Evolutionary conservation across 163 green algal genomes (phyloP).

Genomic region (Chlorella variabilis): DNA sequence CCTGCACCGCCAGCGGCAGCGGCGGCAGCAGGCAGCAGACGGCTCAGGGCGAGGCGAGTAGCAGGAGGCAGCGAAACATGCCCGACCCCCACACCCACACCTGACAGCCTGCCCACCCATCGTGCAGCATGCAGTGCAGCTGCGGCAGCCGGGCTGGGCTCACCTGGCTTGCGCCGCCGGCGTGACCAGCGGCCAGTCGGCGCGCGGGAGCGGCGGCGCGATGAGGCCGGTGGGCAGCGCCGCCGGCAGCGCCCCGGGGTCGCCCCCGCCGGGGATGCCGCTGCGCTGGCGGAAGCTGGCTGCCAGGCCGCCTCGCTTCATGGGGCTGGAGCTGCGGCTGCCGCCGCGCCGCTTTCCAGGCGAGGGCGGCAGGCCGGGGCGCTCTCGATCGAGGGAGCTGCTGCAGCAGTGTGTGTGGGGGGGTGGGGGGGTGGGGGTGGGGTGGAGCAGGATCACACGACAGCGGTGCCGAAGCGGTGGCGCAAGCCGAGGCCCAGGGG

Average conservation of each 20-base stretch:
- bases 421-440: too few species aligned
- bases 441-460: too few species aligned
- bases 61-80: too few species aligned
- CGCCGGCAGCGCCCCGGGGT: neutral
- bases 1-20: neutral
- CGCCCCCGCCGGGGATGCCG: neutral
- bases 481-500: too few species aligned
- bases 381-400: neutral
- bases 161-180: conserved; percentile 27
- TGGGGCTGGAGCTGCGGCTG: neutral
- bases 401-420: too few species aligned
- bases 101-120: too few species aligned
- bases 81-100: too few species aligned
- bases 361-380: neutral
- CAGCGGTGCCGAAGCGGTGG: too few species aligned
- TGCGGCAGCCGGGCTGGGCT: neutral
- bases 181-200: conserved; percentile 50
- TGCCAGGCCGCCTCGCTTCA: neutral
- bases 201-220: conserved; percentile 38
- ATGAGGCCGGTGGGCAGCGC: conserved; percentile 24
- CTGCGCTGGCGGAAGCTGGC: neutral
- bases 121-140: too few species aligned
- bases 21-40: too few species aligned
- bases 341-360: conserved; percentile 17
- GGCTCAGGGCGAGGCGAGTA: too few species aligned